These are phyloP conservation scores for Leishmania major DNA, from an alignment of 208 protist species.

Conservation along the genomic window DNA sequence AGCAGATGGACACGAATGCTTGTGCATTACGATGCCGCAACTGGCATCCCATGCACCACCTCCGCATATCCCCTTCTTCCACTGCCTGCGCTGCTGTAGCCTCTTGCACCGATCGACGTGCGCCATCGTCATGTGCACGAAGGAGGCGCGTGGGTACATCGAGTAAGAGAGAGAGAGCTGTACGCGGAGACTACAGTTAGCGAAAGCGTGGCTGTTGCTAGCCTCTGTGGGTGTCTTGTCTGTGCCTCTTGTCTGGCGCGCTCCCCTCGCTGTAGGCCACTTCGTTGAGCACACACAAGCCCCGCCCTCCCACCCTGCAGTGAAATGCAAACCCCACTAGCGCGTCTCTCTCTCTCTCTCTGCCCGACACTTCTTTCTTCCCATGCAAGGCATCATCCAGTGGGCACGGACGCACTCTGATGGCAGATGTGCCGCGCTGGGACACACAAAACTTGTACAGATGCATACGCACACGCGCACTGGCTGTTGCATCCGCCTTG, in stretches of 20 bases:
- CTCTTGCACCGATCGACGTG: background rate
- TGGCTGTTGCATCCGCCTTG: background rate
- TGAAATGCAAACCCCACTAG: background rate
- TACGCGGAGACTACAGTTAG: background rate
- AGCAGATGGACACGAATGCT: background rate
- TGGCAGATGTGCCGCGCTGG: background rate
- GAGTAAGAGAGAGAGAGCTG: background rate
- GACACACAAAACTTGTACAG: background rate
- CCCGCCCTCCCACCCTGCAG: background rate
- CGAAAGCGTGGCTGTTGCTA: background rate
- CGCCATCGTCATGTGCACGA: background rate
- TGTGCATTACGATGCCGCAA: background rate
- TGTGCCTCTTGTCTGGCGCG: background rate
- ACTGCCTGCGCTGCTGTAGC: background rate
- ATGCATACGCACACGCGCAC: background rate
- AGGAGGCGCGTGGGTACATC: background rate
- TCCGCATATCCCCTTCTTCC: background rate
- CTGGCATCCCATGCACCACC: background rate
- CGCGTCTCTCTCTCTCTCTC: background rate
- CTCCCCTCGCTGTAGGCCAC: background rate
- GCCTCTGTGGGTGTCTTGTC: background rate
- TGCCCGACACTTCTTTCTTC: background rate
- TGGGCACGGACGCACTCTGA: background rate
- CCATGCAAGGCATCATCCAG: background rate
- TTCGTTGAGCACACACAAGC: too few species aligned